Evolutionary conservation across 2,329 filamentous ascomycete genomes (phyloP).

Genomic region (Harringtonia aguacate): DNA sequence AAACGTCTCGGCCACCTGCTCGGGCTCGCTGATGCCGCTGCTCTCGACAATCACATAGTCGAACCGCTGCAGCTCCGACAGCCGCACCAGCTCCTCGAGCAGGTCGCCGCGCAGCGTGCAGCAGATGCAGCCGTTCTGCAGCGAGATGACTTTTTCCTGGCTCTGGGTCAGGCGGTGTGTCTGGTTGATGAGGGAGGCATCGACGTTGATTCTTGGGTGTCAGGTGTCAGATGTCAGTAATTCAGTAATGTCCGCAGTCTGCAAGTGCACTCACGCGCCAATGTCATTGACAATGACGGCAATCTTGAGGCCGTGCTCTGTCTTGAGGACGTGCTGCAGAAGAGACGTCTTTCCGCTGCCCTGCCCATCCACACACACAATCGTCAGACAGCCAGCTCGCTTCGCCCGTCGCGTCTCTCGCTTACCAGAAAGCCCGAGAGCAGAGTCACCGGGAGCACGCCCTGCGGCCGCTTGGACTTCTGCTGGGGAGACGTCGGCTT

Average conservation of each 20-base stretch:
- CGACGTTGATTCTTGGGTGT: constrained; percentile 47
- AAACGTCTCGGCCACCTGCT: constrained; percentile 66
- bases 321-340: constrained; percentile 56
- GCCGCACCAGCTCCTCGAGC: constrained; percentile 55
- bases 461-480: not conserved
- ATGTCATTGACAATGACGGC: constrained; percentile 69
- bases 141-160: constrained; percentile 53
- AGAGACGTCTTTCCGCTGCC: constrained; percentile 64
- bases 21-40: constrained; percentile 60
- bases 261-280: constrained; percentile 32
- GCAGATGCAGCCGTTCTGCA: constrained; percentile 69
- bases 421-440: constrained; percentile 43
- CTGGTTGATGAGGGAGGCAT: constrained; percentile 49
- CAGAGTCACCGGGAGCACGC: constrained; percentile 42
- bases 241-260: not conserved
- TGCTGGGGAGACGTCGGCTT: no score
- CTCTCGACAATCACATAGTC: constrained; percentile 66
- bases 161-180: constrained; percentile 45
- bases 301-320: constrained; percentile 56
- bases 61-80: constrained; percentile 51
- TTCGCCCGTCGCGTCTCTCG: not conserved
- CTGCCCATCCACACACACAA: not conserved
- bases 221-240: not conserved
- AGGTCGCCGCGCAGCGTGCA: constrained; percentile 63
- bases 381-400: not conserved